Evolutionary conservation across 148 eudicot species (phyloP).

Genomic region (Simmondsia chinensis): DNA sequence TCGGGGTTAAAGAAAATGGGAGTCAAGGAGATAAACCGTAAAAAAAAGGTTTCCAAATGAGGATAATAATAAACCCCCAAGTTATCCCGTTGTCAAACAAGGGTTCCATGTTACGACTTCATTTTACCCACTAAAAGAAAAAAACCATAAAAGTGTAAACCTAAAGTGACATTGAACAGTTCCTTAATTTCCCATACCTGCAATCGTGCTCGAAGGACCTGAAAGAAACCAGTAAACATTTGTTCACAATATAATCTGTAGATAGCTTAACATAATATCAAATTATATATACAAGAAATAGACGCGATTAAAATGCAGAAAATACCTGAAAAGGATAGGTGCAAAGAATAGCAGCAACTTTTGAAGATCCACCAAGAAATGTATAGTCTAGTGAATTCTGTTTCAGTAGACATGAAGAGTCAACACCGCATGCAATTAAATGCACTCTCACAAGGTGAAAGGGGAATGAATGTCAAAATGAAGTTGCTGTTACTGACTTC

Average conservation of each 20-base stretch:
- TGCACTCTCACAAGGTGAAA: no score
- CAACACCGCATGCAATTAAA: no score
- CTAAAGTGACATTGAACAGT: not conserved
- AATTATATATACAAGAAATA: not conserved
- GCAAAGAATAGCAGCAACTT: constrained; percentile 72
- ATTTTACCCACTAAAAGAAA: no score
- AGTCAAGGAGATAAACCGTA: no score
- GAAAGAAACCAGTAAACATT: constrained; percentile 12
- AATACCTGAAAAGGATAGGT: constrained; percentile 89
- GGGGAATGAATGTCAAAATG: no score
- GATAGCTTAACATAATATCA: not conserved
- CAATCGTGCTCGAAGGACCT: constrained; percentile 93
- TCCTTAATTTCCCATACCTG: constrained; percentile 40
- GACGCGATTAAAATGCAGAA: not conserved
- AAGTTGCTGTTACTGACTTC: no score
- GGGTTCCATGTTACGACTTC: no score
- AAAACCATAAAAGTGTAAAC: no score
- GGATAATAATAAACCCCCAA: no score
- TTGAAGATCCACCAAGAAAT: constrained; percentile 78
- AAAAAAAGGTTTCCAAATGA: no score
- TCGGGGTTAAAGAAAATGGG: no score
- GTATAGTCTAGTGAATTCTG: constrained; percentile 88
- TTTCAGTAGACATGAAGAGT: constrained; percentile 5
- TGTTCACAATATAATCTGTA: not conserved
- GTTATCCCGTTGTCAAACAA: no score